Evolutionary conservation across 257 asterid species (phyloP).

Genomic region (Leptodermis oblonga): DNA sequence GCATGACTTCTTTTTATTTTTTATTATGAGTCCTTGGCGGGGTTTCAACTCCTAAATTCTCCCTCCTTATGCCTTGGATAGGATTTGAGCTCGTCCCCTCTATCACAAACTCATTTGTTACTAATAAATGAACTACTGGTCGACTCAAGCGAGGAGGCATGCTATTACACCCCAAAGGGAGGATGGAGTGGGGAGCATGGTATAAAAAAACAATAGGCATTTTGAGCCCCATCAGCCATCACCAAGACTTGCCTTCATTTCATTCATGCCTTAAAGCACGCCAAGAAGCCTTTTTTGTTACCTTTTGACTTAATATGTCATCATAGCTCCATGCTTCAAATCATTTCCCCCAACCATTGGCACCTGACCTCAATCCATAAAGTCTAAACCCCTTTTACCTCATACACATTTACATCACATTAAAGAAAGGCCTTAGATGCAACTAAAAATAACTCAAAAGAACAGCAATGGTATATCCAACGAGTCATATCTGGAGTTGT

Average conservation of each 20-base stretch:
- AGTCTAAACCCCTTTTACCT: constrained; percentile 6
- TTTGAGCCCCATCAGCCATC: constrained; percentile 18
- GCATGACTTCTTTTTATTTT: no score
- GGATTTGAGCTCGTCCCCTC: no score
- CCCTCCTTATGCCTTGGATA: no score
- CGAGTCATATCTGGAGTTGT: background rate
- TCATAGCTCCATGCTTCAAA: constrained; percentile 48
- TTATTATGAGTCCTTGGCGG: no score
- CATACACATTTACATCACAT: constrained; percentile 18
- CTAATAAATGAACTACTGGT: no score
- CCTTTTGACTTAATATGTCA: constrained; percentile 48
- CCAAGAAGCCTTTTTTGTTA: constrained; percentile 31
- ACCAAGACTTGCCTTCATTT: constrained; percentile 29
- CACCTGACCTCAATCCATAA: no score
- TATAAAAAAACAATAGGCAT: constrained; percentile 24
- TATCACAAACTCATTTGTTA: no score
- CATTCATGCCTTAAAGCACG: constrained; percentile 58
- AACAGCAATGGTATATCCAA: background rate
- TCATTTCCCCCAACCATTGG: constrained; percentile 35
- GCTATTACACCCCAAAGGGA: constrained; percentile 25
- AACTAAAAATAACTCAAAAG: background rate
- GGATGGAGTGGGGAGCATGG: constrained; percentile 54
- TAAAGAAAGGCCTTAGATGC: constrained; percentile 19
- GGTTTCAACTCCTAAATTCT: no score
- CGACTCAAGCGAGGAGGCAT: no score